These are phyloP conservation scores for Notholithocarpus densiflorus DNA, from an alignment of 306 rosid species.

Conservation along the genomic window DNA sequence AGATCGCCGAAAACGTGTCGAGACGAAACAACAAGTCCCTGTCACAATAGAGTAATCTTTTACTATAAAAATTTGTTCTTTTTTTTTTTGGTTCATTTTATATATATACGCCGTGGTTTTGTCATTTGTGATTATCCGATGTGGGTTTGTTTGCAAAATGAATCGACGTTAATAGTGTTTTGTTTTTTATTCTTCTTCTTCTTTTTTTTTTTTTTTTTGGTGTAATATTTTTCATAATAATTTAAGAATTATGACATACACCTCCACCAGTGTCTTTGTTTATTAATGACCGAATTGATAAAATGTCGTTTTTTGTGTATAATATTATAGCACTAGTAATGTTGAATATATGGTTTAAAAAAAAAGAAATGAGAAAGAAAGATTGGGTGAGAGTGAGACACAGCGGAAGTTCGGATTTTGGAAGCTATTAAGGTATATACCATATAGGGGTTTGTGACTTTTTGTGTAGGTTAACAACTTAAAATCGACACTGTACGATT, in stretches of 20 bases:
- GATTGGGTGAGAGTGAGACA: too few species aligned
- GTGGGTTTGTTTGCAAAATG: neutral
- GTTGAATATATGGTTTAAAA: too few species aligned
- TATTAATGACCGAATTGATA: neutral
- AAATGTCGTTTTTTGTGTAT: neutral
- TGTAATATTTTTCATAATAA: neutral
- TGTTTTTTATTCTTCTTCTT: neutral
- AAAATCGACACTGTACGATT: neutral
- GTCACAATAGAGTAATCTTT: neutral
- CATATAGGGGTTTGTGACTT: neutral
- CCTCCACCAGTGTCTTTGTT: slow-evolving; percentile 1
- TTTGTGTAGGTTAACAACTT: neutral
- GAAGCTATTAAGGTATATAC: too few species aligned
- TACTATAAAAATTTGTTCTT: slow-evolving; percentile 14
- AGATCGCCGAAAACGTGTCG: slow-evolving; percentile 59
- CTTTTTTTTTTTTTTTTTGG: neutral
- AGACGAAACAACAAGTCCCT: slow-evolving; percentile 15
- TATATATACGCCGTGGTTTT: neutral
- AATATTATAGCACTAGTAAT: too few species aligned
- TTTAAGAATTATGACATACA: neutral
- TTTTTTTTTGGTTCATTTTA: neutral
- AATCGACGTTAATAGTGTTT: neutral
- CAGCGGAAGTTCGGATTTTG: neutral
- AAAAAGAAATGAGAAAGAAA: too few species aligned
- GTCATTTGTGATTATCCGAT: neutral